phyloP scores from a whole-genome alignment of 2,329 filamentous ascomycete genomes.

The Teratosphaeria gauchensis region DNA sequence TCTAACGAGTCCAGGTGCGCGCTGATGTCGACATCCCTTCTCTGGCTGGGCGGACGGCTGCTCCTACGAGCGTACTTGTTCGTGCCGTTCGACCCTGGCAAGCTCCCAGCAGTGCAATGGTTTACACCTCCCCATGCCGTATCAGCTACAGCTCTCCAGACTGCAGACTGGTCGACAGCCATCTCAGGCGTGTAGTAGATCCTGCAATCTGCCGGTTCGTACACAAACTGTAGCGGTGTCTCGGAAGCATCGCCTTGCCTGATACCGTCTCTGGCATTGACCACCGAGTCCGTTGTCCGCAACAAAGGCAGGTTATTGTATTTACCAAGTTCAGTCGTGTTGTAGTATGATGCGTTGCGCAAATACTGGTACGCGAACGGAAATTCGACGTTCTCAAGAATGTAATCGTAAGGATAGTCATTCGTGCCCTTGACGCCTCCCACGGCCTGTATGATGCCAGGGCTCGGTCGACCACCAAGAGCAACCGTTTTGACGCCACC shows the following conservation, averaged over 20 bases:
- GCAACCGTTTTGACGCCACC: conserved; percentile 34
- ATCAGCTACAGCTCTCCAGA: conserved; percentile 36
- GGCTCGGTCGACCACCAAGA: conserved; percentile 33
- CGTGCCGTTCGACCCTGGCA: conserved; percentile 2
- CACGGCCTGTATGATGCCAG: conserved; percentile 35
- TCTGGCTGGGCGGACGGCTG: not conserved
- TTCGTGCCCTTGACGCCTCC: conserved; percentile 37
- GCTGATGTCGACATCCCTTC: conserved; percentile 12
- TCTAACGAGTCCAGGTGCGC: conserved; percentile 11
- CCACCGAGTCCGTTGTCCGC: conserved; percentile 13
- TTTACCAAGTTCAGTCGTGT: conserved; percentile 16
- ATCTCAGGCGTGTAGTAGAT: conserved; percentile 45
- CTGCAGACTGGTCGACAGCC: conserved; percentile 36
- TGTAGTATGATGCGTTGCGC: conserved; percentile 18
- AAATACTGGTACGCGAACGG: conserved; percentile 17
- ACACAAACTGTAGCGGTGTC: conserved; percentile 40
- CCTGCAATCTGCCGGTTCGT: conserved; percentile 41
- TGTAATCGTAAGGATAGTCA: conserved; percentile 15
- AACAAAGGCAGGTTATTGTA: conserved; percentile 20
- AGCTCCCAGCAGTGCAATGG: conserved; percentile 22
- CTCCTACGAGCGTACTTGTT: conserved; percentile 10
- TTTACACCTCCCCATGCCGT: conserved; percentile 21
- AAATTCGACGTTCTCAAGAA: conserved; percentile 11
- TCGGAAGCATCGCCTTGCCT: conserved; percentile 27
- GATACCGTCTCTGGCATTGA: conserved; percentile 25